Conservation (phyloP, 768 basidiomycete genomes). For the Suillus luteus region DNA sequence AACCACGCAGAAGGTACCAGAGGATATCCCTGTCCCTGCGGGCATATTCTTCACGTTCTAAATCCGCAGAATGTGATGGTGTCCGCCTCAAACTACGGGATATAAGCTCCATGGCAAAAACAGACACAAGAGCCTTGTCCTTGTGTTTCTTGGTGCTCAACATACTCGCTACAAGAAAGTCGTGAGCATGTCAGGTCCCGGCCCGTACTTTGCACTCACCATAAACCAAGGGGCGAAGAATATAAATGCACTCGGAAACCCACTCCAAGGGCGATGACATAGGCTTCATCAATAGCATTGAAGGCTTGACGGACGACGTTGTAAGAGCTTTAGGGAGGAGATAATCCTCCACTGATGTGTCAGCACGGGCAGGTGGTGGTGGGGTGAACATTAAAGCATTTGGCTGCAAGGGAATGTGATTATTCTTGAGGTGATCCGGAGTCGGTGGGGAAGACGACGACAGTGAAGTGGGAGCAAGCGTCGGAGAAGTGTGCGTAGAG, state of each 20-base stretch:
- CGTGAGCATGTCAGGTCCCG: constrained; percentile 12
- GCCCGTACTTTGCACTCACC: constrained; percentile 44
- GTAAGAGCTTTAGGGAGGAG: constrained; percentile 81
- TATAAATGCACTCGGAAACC: constrained; percentile 71
- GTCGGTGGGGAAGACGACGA: constrained; percentile 58
- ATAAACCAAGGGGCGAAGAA: constrained; percentile 74
- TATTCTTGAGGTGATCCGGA: constrained; percentile 82
- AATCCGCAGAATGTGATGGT: constrained; percentile 57
- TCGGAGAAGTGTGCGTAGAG: constrained; percentile 58
- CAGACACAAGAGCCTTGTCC: constrained; percentile 64
- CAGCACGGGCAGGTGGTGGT: constrained; percentile 51
- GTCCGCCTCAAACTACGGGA: constrained; percentile 74
- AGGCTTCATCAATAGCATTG: constrained; percentile 63
- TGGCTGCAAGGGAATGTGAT: constrained; percentile 63
- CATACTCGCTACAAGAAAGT: constrained; percentile 23
- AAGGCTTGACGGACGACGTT: constrained; percentile 69
- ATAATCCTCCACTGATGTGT: constrained; percentile 72
- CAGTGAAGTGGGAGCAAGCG: constrained; percentile 59
- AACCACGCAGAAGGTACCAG: constrained; percentile 85
- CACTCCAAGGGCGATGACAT: constrained; percentile 70
- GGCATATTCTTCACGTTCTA: constrained; percentile 81
- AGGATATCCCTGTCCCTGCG: constrained; percentile 78
- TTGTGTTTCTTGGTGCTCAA: constrained; percentile 26
- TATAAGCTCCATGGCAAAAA: constrained; percentile 69
- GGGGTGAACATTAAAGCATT: constrained; percentile 58